phyloP scores from a whole-genome alignment of 2,329 filamentous ascomycete genomes.

The Paraconiothyrium sp. region DNA sequence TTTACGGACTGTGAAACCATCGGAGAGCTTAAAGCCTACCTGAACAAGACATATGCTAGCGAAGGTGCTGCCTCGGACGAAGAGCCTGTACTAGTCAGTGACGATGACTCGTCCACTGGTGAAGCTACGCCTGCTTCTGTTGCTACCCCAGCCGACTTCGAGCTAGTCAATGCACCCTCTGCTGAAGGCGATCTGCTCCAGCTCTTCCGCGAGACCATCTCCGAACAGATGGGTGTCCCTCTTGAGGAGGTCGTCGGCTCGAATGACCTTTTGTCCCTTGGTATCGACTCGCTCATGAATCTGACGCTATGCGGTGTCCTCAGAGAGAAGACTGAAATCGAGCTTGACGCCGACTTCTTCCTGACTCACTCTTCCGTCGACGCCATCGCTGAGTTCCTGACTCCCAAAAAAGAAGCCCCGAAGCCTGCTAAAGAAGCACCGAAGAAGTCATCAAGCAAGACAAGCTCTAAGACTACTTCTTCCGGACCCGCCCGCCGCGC shows the following conservation, averaged over 20 bases:
- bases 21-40: slow-evolving; percentile 67
- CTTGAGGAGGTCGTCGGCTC: slow-evolving; percentile 15
- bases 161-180: neutral
- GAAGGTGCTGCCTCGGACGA: slow-evolving; percentile 19
- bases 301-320: slow-evolving; percentile 20
- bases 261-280: slow-evolving; percentile 15
- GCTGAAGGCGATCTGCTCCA: neutral
- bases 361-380: slow-evolving; percentile 8
- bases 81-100: slow-evolving; percentile 33
- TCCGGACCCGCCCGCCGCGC: slow-evolving; percentile 12
- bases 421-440: slow-evolving; percentile 2
- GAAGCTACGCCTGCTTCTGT: slow-evolving; percentile 49
- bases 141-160: slow-evolving; percentile 52
- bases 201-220: slow-evolving; percentile 18
- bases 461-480: slow-evolving; percentile 11
- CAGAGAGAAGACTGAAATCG: slow-evolving; percentile 19
- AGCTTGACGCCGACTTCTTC: slow-evolving; percentile 16
- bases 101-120: slow-evolving; percentile 54
- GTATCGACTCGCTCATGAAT: slow-evolving; percentile 24
- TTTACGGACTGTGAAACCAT: slow-evolving; percentile 70
- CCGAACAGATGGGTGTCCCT: slow-evolving; percentile 19
- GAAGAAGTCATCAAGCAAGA: slow-evolving; percentile 8
- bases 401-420: slow-evolving; percentile 1
- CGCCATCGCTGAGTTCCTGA: slow-evolving; percentile 12
- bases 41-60: slow-evolving; percentile 58